phyloP scores from a whole-genome alignment of 805 yeast species.

The Candida maris region DNA sequence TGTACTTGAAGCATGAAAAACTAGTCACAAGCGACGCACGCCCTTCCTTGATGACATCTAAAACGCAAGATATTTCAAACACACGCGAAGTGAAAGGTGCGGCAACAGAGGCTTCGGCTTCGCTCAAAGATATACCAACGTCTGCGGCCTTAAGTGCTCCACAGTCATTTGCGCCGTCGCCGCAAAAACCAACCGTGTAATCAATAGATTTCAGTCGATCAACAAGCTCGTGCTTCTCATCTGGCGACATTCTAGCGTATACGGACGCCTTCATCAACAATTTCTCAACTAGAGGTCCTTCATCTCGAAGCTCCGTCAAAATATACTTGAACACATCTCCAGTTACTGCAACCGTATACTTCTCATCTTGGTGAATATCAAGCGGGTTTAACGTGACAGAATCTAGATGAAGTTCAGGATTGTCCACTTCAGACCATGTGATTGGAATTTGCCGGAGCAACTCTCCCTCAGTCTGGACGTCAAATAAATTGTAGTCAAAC shows the following conservation, averaged over 20 bases:
- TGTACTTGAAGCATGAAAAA: conserved; percentile 94
- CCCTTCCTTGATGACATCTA: conserved; percentile 90
- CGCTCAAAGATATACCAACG: conserved; percentile 92
- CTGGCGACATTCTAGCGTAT: conserved; percentile 98
- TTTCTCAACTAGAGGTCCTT: conserved; percentile 39
- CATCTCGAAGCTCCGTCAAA: conserved; percentile 50
- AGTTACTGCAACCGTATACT: conserved; percentile 76
- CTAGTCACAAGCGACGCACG: conserved; percentile 92
- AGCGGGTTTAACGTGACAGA: conserved; percentile 55
- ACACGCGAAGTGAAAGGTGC: conserved; percentile 93
- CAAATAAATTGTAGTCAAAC: conserved; percentile 35
- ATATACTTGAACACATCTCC: conserved; percentile 88
- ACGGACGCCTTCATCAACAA: conserved; percentile 71
- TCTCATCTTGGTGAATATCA: conserved; percentile 28
- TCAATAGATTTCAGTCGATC: conserved; percentile 80
- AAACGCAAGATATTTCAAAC: conserved; percentile 90
- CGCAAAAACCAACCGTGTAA: conserved; percentile 95
- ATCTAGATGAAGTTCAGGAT: conserved; percentile 57
- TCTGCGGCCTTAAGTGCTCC: conserved; percentile 98
- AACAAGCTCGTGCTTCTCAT: conserved; percentile 94
- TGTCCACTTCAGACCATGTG: conserved; percentile 67
- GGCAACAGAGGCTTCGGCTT: conserved; percentile 98
- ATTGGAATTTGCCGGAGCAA: conserved; percentile 26
- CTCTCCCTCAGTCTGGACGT: conserved; percentile 4
- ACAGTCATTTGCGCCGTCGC: conserved; percentile 99